Evolutionary conservation across 805 yeast species (phyloP), one percentile per base, ranked within the genome.

Genomic region (Grigorovia humatica): DNA sequence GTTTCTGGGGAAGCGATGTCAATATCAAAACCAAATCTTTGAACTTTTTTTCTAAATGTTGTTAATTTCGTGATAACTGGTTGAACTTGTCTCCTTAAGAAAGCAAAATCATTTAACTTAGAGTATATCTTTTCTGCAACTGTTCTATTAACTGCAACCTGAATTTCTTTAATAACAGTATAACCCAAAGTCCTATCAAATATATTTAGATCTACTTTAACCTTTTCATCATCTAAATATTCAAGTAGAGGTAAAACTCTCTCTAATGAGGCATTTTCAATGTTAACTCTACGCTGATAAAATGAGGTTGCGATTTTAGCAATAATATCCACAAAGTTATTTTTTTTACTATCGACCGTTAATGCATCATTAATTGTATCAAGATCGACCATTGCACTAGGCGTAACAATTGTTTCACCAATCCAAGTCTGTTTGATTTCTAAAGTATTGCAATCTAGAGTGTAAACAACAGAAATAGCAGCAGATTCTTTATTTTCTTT

Each of bases 11-110:
- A 78, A 1, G 86, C 73, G 1, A 93, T 81, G 64, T 91, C 96
- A 53, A 91, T 73, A 17, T 78, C 73, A 53, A 81, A 74, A 1
- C 88, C 88, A 56, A 83, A 73, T 51, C 79, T 75, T 11, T 80
- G 73, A 35, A 90, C 81, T 59, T 83, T 85, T 56, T 81, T 77
- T 49, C 83, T 80, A 65, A 93, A 85, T 2, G 85, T 78, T 61
- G 87, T 93, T 69, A 91, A 74, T 62, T 89, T 86, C 40, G 82
- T 83, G 52, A 83, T 71, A 4, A 91, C 81, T 27, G 99, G 99
- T 56, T 85, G 79, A 2, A 86, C 77, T 59, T 90, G 96, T 63
- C 95, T 85, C 69, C 98, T 83, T 61, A 93, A 77, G 46, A 93
- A 78, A 0, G 98, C 87, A 49, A 74, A 68, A 57, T 85, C 89